Evolutionary conservation across 768 basidiomycete species (phyloP).

Genomic region (Dioszegia hungarica): DNA sequence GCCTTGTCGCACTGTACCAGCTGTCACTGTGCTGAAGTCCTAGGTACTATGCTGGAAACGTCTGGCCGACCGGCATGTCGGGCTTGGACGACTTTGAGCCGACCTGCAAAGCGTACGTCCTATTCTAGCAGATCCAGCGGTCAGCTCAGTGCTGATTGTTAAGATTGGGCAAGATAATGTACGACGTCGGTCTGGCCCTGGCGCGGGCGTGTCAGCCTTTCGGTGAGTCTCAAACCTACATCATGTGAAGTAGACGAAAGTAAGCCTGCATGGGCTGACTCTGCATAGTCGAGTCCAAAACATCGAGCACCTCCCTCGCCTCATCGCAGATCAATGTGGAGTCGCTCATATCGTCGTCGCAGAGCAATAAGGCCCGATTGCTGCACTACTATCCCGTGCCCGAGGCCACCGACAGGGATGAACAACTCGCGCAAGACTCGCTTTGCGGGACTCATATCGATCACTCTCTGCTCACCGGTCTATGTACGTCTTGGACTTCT

Average conservation of each 20-base stretch:
- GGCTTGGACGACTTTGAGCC: constrained; percentile 69
- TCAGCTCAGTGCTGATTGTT: background rate
- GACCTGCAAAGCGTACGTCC: constrained; percentile 80
- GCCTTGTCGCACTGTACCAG: background rate
- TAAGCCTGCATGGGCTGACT: no score
- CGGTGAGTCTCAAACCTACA: no score
- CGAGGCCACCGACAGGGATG: constrained; percentile 53
- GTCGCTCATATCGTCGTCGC: constrained; percentile 66
- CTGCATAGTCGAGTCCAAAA: no score
- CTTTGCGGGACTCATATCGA: constrained; percentile 89
- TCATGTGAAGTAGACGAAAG: no score
- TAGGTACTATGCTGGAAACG: constrained; percentile 74
- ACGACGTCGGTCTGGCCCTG: constrained; percentile 71
- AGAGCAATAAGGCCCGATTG: constrained; percentile 83
- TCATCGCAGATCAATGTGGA: constrained; percentile 51
- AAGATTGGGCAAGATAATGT: constrained; percentile 55
- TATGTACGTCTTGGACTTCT: constrained; percentile 58
- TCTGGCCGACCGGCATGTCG: constrained; percentile 58
- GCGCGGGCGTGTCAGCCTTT: constrained; percentile 88
- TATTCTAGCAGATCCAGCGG: no score
- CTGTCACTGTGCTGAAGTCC: background rate
- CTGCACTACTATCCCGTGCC: constrained; percentile 90
- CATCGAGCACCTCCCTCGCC: no score
- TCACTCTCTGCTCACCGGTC: constrained; percentile 73
- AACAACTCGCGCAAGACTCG: constrained; percentile 65